Evolutionary conservation across 2,329 filamentous ascomycete genomes (phyloP).

Genomic region (Fusarium fracticaudum): DNA sequence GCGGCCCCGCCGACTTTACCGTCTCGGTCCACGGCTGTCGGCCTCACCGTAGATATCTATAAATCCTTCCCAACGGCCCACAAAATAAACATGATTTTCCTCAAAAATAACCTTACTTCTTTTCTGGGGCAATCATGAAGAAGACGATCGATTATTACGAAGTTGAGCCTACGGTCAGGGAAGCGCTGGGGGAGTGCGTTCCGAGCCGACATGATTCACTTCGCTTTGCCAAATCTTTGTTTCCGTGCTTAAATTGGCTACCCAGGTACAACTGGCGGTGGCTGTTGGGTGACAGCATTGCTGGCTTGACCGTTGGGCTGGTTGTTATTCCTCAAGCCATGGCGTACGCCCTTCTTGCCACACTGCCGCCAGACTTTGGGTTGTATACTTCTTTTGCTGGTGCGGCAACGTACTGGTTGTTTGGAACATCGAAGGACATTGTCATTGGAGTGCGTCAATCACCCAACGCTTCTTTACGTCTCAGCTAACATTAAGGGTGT

Average conservation of each 20-base stretch:
- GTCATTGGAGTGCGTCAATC: slow-evolving; percentile 69
- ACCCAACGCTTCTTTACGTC: rapidly evolving
- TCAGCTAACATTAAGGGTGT: slow-evolving; percentile 32
- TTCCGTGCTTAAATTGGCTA: slow-evolving; percentile 1
- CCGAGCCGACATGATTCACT: not conserved
- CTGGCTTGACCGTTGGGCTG: slow-evolving; percentile 60
- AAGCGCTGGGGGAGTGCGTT: not conserved
- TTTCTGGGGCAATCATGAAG: not conserved
- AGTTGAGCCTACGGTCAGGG: not conserved
- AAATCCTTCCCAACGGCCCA: not conserved
- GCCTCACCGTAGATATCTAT: not conserved
- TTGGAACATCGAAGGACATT: slow-evolving; percentile 86
- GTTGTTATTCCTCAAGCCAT: slow-evolving; percentile 84
- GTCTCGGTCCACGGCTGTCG: slow-evolving; percentile 14
- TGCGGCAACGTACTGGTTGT: slow-evolving; percentile 83
- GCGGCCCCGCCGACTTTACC: slow-evolving; percentile 12
- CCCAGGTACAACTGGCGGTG: slow-evolving; percentile 20
- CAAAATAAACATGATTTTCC: not conserved
- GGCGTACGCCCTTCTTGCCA: slow-evolving; percentile 79
- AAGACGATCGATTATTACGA: not conserved
- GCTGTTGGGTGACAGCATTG: slow-evolving; percentile 14
- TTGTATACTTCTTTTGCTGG: slow-evolving; percentile 87
- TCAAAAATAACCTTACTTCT: not conserved
- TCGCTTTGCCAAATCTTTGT: not conserved
- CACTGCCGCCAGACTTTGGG: slow-evolving; percentile 74